Percentiles rank a stretch among this genome's conserved stretches.
Conservation (phyloP, 2,329 filamentous ascomycete genomes). For the Epichloe glyceriae region DNA sequence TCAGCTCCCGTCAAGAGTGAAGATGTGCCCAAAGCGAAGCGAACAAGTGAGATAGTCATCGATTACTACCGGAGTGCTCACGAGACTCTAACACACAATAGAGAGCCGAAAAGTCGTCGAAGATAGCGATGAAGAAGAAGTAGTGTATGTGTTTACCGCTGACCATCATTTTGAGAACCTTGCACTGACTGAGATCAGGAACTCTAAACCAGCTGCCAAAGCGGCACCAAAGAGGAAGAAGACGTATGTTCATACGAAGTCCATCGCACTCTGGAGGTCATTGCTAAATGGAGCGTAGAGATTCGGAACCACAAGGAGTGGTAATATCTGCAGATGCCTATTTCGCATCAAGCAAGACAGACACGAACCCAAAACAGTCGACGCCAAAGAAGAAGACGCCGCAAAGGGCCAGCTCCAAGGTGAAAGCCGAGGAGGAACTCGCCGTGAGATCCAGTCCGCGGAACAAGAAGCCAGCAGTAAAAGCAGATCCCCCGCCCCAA, state of each 20-base stretch:
- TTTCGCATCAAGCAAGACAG: slow-evolving; percentile 34
- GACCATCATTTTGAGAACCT: background rate
- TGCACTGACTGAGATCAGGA: slow-evolving; percentile 9
- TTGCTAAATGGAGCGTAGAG: slow-evolving; percentile 15
- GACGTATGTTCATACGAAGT: slow-evolving; percentile 23
- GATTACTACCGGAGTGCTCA: background rate
- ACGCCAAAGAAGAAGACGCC: slow-evolving; percentile 21
- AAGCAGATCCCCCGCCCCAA: slow-evolving; percentile 15
- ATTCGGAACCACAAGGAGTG: slow-evolving; percentile 32
- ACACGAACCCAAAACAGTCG: slow-evolving; percentile 24
- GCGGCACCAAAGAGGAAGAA: slow-evolving; percentile 41
- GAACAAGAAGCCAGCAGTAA: slow-evolving; percentile 26
- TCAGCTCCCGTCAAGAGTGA: slow-evolving; percentile 32
- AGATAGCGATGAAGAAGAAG: slow-evolving; percentile 69
- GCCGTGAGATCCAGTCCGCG: slow-evolving; percentile 42
- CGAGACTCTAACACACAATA: slow-evolving; percentile 15
- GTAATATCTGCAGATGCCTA: slow-evolving; percentile 45
- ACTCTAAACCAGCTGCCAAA: slow-evolving; percentile 42
- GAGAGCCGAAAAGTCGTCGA: slow-evolving; percentile 58
- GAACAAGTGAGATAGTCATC: slow-evolving; percentile 27
- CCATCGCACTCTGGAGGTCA: background rate
- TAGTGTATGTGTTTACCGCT: slow-evolving; percentile 2
- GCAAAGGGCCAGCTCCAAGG: slow-evolving; percentile 27
- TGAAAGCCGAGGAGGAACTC: slow-evolving; percentile 25
- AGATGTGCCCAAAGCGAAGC: slow-evolving; percentile 29